These are phyloP conservation scores for Phytopythium montanum DNA, from an alignment of 352 stramenopile species.

Conservation along the genomic window DNA sequence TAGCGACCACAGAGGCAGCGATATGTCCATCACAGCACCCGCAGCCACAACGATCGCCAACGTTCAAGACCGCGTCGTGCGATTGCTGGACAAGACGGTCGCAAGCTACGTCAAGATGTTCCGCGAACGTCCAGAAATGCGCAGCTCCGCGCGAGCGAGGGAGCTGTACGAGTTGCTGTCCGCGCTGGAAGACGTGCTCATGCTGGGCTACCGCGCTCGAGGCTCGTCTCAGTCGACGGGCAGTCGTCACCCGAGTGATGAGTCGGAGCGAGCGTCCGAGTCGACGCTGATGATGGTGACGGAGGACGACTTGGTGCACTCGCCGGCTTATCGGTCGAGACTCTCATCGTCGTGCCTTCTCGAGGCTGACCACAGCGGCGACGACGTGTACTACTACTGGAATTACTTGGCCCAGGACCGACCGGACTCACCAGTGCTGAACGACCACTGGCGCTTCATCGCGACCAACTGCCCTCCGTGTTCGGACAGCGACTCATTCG, in stretches of 20 bases:
- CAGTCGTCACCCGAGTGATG: not conserved
- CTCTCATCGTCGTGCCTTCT: slow-evolving; percentile 5
- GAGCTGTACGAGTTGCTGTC: slow-evolving; percentile 71
- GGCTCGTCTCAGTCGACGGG: slow-evolving; percentile 4
- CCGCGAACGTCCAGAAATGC: slow-evolving; percentile 57
- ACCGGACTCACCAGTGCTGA: slow-evolving; percentile 38
- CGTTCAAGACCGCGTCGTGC: slow-evolving; percentile 48
- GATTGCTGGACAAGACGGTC: slow-evolving; percentile 56
- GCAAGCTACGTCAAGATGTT: slow-evolving; percentile 57
- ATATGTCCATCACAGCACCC: not conserved
- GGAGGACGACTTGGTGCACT: slow-evolving; percentile 4
- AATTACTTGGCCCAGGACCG: slow-evolving; percentile 59
- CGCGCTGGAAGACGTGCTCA: slow-evolving; percentile 63
- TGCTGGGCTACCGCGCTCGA: slow-evolving; percentile 51
- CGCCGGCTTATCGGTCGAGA: not conserved
- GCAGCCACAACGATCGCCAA: slow-evolving; percentile 13
- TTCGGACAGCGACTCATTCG: slow-evolving; percentile 49
- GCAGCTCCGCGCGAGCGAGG: slow-evolving; percentile 49
- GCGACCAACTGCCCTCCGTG: slow-evolving; percentile 44
- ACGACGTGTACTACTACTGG: slow-evolving; percentile 61
- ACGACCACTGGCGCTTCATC: slow-evolving; percentile 64
- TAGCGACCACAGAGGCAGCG: slow-evolving; percentile 2
- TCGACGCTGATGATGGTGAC: slow-evolving; percentile 2
- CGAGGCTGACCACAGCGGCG: slow-evolving; percentile 15
- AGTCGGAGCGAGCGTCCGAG: not conserved